Conservation (phyloP, 176 grass and related monocot species). For the Juncus inflexus region DNA sequence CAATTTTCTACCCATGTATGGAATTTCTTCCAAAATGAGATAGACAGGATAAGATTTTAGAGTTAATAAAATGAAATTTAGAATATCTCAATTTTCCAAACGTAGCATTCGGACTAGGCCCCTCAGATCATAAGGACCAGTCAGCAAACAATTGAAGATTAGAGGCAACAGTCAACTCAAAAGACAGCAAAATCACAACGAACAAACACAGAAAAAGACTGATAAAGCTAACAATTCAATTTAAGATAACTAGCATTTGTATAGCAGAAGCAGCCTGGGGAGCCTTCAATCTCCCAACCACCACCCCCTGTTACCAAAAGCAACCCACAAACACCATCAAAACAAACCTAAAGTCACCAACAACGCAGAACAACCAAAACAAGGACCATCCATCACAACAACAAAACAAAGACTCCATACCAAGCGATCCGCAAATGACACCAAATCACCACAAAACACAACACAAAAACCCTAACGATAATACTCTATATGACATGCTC, state of each 20-base stretch:
- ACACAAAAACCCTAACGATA: slow-evolving; percentile 28
- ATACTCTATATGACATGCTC: slow-evolving; percentile 22
- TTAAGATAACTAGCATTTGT: slow-evolving; percentile 31
- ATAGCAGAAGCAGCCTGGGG: slow-evolving; percentile 22
- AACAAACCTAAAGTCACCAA: slow-evolving; percentile 13
- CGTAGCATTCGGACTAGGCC: no score
- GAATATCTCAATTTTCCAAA: no score
- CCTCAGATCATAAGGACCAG: background rate
- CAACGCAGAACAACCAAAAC: slow-evolving; percentile 20
- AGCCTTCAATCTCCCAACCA: slow-evolving; percentile 19
- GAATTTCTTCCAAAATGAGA: no score
- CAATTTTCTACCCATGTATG: no score
- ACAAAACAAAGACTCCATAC: background rate
- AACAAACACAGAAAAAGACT: slow-evolving; percentile 1
- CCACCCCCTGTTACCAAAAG: slow-evolving; percentile 17
- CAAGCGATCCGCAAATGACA: background rate
- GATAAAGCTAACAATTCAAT: slow-evolving; percentile 13
- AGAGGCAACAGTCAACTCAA: background rate
- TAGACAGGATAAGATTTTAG: no score
- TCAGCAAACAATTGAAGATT: no score
- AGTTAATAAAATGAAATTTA: no score
- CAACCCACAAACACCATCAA: slow-evolving; percentile 13
- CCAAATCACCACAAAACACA: slow-evolving; percentile 20
- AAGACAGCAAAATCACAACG: background rate
- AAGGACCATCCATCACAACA: slow-evolving; percentile 30